Percentiles rank a stretch among this genome's conserved stretches.
Evolutionary conservation across 2,329 filamentous ascomycete species (phyloP).

Genomic region (Plenodomus tracheiphilus): DNA sequence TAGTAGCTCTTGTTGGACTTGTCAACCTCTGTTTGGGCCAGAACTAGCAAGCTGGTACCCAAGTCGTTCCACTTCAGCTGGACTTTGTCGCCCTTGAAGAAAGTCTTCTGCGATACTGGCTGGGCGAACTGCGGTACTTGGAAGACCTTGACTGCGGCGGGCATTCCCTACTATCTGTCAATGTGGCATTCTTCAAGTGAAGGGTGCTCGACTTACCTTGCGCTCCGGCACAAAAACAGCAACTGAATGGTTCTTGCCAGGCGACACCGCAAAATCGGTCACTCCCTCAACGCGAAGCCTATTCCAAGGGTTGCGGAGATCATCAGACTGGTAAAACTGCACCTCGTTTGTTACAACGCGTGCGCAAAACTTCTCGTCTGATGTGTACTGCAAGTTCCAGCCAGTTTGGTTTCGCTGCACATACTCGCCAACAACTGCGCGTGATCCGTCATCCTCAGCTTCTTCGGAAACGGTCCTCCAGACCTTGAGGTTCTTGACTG

Average conservation of each 20-base stretch:
- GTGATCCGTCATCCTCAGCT: slow-evolving; percentile 64
- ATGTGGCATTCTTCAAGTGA: background rate
- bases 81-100: slow-evolving; percentile 99
- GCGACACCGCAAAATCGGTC: slow-evolving; percentile 83
- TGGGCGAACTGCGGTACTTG: slow-evolving; percentile 83
- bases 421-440: slow-evolving; percentile 77
- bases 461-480: slow-evolving; percentile 81
- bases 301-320: slow-evolving; percentile 88
- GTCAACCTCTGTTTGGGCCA: slow-evolving; percentile 97
- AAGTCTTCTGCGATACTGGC: slow-evolving; percentile 94
- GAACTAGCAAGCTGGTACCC: slow-evolving; percentile 87
- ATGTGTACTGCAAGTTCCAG: slow-evolving; percentile 97
- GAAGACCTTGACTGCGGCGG: slow-evolving; percentile 91
- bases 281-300: slow-evolving; percentile 93
- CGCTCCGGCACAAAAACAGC: slow-evolving; percentile 94
- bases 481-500: slow-evolving; percentile 94
- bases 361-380: slow-evolving; percentile 90
- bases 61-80: slow-evolving; percentile 97
- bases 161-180: slow-evolving; percentile 70
- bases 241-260: slow-evolving; percentile 86
- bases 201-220: slow-evolving; percentile 65
- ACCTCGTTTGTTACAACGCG: slow-evolving; percentile 96
- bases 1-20: slow-evolving; percentile 99
- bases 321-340: slow-evolving; percentile 90
- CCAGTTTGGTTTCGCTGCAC: slow-evolving; percentile 95